Base-by-base conservation (phyloP, 106 monocot species). In the Ottelia alismoides region DNA sequence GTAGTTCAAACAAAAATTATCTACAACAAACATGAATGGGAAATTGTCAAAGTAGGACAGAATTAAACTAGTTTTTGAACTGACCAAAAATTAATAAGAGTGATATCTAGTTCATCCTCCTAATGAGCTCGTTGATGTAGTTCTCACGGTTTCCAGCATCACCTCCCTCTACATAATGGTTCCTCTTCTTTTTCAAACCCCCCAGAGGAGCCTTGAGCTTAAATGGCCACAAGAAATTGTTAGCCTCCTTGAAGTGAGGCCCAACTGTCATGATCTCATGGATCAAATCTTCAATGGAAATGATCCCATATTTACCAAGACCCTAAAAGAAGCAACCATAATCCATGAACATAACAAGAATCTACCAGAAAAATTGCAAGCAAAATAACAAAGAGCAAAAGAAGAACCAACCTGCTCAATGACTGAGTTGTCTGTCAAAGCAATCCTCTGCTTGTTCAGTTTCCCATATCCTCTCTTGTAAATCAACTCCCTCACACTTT, bases 391-490 rank as follows among this genome's bases (percentile, higher is more conserved):
- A 22, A 2, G 1, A n/a, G n/a, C n/a, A n/a, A n/a, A 26, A 51
- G 12, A 53, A 27, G 30, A 18, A 9, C 52, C 32, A 9, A 67
- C 67, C 67, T 67, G 67, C 2, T 67, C 58, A 17, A 67, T 57
- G 0, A 67, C 18, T 3, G 67, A 57, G 51, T 74, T 74, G 21
- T 68, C 62, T 28, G 68, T 68, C 23, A 74, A 66, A 14, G 74
- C 50, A 45, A 62, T 74, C 55, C 74, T 62, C 67, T 74, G 67
- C 67, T 58, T 67, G 50, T 67, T 67, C 14, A 67, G 28, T 16
- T 67, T 67, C 0, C 67, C 67, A 58, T 31, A 74, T 25, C 68
- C 74, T 25, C 74, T 57, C 45, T 74, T 74, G 74, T 74, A 74
- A 0, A 74, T 74, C 51, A 74, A 31, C 22, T 74, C 74, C 48